Evolutionary conservation across 2,329 filamentous ascomycete genomes (phyloP).

Genomic region (Colletotrichum lentis): DNA sequence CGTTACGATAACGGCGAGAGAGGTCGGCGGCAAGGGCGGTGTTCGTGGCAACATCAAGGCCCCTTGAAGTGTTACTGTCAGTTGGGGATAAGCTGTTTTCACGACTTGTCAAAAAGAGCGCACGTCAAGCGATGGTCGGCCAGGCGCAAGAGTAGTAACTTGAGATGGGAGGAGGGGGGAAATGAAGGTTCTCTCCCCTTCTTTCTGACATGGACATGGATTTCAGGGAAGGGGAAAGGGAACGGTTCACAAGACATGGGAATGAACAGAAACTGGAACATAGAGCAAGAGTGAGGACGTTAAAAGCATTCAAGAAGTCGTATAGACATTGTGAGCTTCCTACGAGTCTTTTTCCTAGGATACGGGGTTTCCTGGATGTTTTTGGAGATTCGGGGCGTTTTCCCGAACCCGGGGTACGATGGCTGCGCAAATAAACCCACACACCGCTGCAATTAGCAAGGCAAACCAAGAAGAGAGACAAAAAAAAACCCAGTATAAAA

Average conservation of each 20-base stretch:
- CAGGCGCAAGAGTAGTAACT: slow-evolving; percentile 23
- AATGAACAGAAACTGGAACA: slow-evolving; percentile 25
- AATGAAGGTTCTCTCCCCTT: not conserved
- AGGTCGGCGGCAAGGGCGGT: slow-evolving; percentile 87
- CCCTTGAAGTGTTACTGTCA: slow-evolving; percentile 34
- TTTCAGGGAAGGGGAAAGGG: not conserved
- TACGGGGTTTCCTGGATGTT: not conserved
- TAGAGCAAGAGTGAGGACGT: slow-evolving; percentile 27
- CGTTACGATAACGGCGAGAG: slow-evolving; percentile 81
- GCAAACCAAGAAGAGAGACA: not conserved
- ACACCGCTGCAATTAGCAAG: not conserved
- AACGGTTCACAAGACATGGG: slow-evolving; percentile 10
- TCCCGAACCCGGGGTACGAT: not conserved
- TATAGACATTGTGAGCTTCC: slow-evolving; percentile 17
- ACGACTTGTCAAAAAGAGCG: slow-evolving; percentile 3
- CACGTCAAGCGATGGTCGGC: not conserved
- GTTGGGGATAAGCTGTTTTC: not conserved
- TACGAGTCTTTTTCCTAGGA: not conserved
- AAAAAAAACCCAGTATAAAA: not conserved
- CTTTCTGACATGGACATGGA: slow-evolving; percentile 26
- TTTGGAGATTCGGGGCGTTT: not conserved
- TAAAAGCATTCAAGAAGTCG: slow-evolving; percentile 29
- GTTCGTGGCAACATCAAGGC: slow-evolving; percentile 68
- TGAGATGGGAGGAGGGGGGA: slow-evolving; percentile 4
- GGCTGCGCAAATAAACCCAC: not conserved